Base-by-base conservation (phyloP, 2,329 filamentous ascomycete species). In the Alternaria postmessia region DNA sequence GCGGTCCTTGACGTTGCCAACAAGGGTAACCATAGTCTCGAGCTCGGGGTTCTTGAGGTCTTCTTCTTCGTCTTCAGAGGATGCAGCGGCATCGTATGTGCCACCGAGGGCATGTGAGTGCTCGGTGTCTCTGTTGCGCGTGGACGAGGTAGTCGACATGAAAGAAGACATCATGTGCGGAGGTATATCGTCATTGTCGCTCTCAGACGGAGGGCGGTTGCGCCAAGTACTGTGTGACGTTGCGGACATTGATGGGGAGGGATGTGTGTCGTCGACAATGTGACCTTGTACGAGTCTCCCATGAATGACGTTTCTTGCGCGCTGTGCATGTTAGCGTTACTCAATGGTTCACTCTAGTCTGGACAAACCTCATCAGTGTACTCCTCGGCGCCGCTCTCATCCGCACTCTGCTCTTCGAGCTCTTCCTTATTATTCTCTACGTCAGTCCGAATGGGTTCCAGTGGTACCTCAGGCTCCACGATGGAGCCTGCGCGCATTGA, bases 11-110 rank as follows among this genome's bases (percentile, higher is more conserved):
- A 99, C 95, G 72, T 98, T 92, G 62, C 95, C 95, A 14, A 99
- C 95, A n/a, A 99, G 85, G 0, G 95, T 99, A 71, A 99, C 96
- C 83, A 94, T 97, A 74, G 94, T 93, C 81, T 99, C 95, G 22
- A 94, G 84, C 62, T 90, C 89, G 11, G 90, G 88, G 68, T 94
- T 89, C 70, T 90, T 87, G 53, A 94, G 87, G n/a, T 89, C 89
- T 68, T 96, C 93, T 72, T 99, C 95, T 78, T 98, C 95, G 63
- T 97, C 94, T 67, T 97, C 95, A 12, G 92, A 94, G 24, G 88
- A 91, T 38, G 86, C 90, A n/a, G 85, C 89, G 9, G 90, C 93
- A 73, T 98, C 94, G 38, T 89, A 91, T 2, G 92, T 92, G 49
- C 94, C 93, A 43, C 94, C 94, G 0, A 97, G 85, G 3, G 89